Evolutionary conservation across 352 stramenopile genomes (phyloP).

Genomic region (Phytopythium sindhum): DNA sequence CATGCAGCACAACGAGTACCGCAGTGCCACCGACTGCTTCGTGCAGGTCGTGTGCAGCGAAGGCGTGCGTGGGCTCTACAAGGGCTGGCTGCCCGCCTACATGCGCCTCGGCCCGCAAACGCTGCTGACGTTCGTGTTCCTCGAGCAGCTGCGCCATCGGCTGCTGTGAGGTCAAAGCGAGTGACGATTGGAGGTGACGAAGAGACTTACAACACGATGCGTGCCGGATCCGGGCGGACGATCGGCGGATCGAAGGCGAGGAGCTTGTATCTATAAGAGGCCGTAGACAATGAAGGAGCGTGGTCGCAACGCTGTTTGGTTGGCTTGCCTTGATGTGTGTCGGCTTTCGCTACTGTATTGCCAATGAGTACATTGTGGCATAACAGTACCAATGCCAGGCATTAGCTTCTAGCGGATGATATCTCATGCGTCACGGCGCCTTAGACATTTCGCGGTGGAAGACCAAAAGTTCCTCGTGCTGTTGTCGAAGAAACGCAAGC

Average conservation of each 20-base stretch:
- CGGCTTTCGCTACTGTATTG: no score
- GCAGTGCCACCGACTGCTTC: constrained; percentile 78
- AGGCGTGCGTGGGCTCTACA: constrained; percentile 74
- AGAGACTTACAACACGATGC: not conserved
- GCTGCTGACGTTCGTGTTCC: constrained; percentile 83
- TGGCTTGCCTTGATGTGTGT: no score
- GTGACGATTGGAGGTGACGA: no score
- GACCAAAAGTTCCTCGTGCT: constrained; percentile 31
- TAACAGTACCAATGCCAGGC: no score
- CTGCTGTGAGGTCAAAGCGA: constrained; percentile 31
- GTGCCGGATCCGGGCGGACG: no score
- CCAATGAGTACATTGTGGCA: not conserved
- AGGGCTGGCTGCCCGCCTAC: constrained; percentile 80
- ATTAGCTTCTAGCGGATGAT: not conserved
- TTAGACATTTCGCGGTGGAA: constrained; percentile 36
- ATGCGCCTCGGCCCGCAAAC: constrained; percentile 82
- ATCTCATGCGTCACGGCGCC: not conserved
- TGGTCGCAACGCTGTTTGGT: no score
- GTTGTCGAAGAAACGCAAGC: constrained; percentile 30
- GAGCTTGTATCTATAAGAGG: no score
- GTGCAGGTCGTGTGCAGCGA: constrained; percentile 74
- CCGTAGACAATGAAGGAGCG: no score
- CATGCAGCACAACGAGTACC: constrained; percentile 79
- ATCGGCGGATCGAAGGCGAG: no score
- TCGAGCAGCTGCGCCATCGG: constrained; percentile 74